These are phyloP conservation scores for Pleurotus platypus DNA, from an alignment of 768 basidiomycete genomes.

Conservation along the genomic window DNA sequence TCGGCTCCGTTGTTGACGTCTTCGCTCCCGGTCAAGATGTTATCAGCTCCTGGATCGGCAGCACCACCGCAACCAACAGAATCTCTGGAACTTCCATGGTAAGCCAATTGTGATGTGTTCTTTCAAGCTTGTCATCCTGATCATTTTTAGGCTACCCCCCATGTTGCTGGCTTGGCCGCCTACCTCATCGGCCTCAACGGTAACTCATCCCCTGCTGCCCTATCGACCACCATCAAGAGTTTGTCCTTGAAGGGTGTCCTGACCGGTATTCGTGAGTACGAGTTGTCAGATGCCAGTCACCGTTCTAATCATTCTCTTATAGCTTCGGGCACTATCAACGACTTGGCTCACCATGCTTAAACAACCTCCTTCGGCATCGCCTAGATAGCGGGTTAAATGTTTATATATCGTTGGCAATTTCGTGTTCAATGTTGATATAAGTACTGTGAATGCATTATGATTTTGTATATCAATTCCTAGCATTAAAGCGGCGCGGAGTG, in stretches of 20 bases:
- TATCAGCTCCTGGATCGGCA: conserved; percentile 26
- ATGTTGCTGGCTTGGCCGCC: conserved; percentile 37
- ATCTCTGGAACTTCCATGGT: conserved; percentile 27
- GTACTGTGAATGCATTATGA: conserved; percentile 6
- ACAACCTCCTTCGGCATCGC: not conserved
- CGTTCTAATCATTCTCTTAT: not conserved
- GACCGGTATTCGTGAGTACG: conserved; percentile 24
- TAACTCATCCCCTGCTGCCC: conserved; percentile 25
- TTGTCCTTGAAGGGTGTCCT: conserved; percentile 26
- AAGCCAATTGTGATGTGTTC: not conserved
- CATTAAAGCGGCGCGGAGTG: not conserved
- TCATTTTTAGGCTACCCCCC: conserved; percentile 28
- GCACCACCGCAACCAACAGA: conserved; percentile 18
- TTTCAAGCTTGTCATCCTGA: not conserved
- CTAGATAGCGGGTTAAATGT: not conserved
- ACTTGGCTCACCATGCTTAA: conserved; percentile 21
- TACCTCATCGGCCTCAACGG: conserved; percentile 29
- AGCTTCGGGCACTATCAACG: conserved; percentile 24
- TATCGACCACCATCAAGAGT: conserved; percentile 21
- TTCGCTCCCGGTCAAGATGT: conserved; percentile 36
- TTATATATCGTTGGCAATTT: not conserved
- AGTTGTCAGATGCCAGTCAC: not conserved
- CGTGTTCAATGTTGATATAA: not conserved
- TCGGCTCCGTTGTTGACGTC: conserved; percentile 36
- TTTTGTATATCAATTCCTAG: conserved; percentile 4